phyloP scores from a whole-genome alignment of 2,329 filamentous ascomycete genomes.

The Incumbomyces lentus region DNA sequence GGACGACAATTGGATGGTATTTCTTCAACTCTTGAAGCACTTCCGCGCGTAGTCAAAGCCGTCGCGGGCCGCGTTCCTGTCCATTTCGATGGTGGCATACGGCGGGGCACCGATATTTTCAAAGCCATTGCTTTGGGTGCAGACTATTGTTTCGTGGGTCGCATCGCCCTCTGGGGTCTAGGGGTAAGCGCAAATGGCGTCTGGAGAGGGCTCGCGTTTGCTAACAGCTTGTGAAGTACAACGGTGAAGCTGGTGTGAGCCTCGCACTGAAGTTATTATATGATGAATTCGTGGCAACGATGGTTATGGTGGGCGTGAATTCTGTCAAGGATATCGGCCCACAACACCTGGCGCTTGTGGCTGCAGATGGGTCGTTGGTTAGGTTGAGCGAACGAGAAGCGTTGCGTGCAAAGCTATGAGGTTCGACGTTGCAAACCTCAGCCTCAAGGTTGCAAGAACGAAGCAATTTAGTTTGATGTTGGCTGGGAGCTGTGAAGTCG shows the following conservation, averaged over 20 bases:
- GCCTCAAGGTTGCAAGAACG: too few relatives aligned
- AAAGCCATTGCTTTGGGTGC: constrained; percentile 27
- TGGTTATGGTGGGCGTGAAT: constrained; percentile 26
- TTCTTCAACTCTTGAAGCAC: constrained; percentile 28
- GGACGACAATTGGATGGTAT: constrained; percentile 30
- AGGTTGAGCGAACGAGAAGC: too few relatives aligned
- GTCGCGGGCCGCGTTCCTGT: constrained; percentile 22
- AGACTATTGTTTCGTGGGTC: constrained; percentile 23
- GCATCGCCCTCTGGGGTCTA: constrained; percentile 26
- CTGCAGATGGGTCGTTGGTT: constrained; percentile 20
- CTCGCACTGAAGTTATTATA: constrained; percentile 11
- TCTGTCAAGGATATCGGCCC: constrained; percentile 16
- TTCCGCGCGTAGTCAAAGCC: constrained; percentile 22
- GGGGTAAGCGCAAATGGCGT: constrained; percentile 18
- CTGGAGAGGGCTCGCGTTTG: too few relatives aligned
- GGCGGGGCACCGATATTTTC: constrained; percentile 27
- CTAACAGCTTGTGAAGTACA: too few relatives aligned
- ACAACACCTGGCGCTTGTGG: constrained; percentile 31
- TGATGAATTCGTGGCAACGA: constrained; percentile 13
- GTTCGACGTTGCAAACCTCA: too few relatives aligned
- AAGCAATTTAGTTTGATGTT: too few relatives aligned
- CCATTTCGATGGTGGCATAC: constrained; percentile 31
- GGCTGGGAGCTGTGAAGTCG: too few relatives aligned
- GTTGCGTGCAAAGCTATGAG: too few relatives aligned
- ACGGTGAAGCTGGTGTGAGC: too few relatives aligned